These are phyloP conservation scores for Dryas drummondii DNA, from an alignment of 306 rosid genomes.

Conservation along the genomic window DNA sequence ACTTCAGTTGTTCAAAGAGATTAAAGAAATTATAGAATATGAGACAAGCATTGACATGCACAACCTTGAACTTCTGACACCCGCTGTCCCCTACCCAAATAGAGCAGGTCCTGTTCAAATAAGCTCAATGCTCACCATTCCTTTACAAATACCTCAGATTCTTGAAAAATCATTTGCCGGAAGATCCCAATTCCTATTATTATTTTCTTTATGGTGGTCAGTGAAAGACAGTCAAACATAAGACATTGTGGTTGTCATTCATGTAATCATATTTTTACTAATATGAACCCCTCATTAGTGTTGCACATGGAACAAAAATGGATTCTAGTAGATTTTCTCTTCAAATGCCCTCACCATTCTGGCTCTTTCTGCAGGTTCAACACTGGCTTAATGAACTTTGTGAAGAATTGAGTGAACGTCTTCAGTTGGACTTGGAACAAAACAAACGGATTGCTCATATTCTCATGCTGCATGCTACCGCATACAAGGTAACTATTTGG, in stretches of 20 bases:
- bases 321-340: neutral
- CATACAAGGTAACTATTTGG: slow-evolving; percentile 53
- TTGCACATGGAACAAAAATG: neutral
- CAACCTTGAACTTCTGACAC: neutral
- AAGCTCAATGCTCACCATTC: neutral
- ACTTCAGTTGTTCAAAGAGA: neutral
- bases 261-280: neutral
- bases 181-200: neutral
- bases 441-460: slow-evolving; percentile 87
- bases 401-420: slow-evolving; percentile 83
- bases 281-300: neutral
- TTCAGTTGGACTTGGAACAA: slow-evolving; percentile 67
- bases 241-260: neutral
- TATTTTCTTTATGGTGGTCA: neutral
- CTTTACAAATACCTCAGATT: neutral
- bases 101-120: neutral
- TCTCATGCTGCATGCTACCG: slow-evolving; percentile 74
- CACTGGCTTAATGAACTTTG: slow-evolving; percentile 85
- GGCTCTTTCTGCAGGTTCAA: slow-evolving; percentile 56
- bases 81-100: neutral
- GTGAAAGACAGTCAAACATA: neutral
- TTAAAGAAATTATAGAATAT: neutral
- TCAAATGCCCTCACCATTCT: slow-evolving; percentile 10
- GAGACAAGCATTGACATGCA: neutral
- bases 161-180: neutral